A percentile compares a stretch with the other conserved stretches of the same genome.
These are phyloP conservation scores for Neoboletus brunneissimus DNA, from an alignment of 768 basidiomycete genomes.

Conservation along the genomic window DNA sequence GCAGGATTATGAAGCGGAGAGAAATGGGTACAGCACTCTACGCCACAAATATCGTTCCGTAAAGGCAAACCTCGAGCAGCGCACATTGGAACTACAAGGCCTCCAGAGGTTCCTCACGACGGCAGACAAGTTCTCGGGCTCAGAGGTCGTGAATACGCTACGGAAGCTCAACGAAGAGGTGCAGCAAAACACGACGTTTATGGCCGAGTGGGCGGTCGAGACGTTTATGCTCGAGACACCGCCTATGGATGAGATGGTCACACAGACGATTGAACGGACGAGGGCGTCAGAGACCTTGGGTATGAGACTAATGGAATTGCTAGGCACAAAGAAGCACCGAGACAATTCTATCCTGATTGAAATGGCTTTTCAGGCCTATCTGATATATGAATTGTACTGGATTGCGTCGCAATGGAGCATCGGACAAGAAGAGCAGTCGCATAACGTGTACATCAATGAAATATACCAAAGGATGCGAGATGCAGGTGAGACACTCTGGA, in stretches of 20 bases:
- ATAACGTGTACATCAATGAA: constrained; percentile 14
- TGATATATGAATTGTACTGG: constrained; percentile 20
- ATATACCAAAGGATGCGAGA: constrained; percentile 36
- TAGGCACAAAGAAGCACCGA: constrained; percentile 13
- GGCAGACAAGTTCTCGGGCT: constrained; percentile 40
- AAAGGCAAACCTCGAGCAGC: constrained; percentile 29
- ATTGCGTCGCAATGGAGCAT: constrained; percentile 24
- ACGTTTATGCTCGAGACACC: constrained; percentile 26
- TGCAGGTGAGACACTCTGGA: constrained; percentile 27
- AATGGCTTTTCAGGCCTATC: constrained; percentile 30
- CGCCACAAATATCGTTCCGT: too few relatives aligned
- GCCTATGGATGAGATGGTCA: not conserved
- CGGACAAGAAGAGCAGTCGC: constrained; percentile 12
- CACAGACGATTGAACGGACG: constrained; percentile 7
- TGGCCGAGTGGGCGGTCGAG: constrained; percentile 45
- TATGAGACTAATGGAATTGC: constrained; percentile 13
- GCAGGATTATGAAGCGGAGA: too few relatives aligned
- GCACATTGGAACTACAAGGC: constrained; percentile 42
- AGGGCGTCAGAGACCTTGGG: constrained; percentile 13
- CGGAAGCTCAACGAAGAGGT: constrained; percentile 46
- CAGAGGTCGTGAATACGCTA: constrained; percentile 43
- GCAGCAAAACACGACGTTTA: constrained; percentile 41
- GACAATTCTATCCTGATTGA: constrained; percentile 30
- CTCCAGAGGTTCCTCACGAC: constrained; percentile 43
- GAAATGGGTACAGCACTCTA: too few relatives aligned